phyloP scores from a whole-genome alignment of 2,329 filamentous ascomycete species.

The Xylaria sp. region DNA sequence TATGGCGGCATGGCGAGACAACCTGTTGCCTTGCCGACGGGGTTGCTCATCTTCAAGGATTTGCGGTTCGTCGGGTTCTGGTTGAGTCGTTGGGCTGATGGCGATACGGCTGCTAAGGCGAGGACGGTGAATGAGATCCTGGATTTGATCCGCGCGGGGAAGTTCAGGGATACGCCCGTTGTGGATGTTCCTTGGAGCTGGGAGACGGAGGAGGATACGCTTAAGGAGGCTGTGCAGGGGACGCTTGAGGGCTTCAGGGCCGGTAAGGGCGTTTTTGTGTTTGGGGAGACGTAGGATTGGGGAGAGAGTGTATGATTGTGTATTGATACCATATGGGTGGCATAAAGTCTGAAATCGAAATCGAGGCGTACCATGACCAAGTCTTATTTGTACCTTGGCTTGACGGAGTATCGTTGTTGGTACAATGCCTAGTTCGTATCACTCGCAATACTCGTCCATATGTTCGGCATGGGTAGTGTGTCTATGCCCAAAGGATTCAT shows the following conservation, averaged over 20 bases:
- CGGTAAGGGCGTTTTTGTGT: slow-evolving; percentile 92
- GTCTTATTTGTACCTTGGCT: no score
- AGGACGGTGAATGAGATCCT: slow-evolving; percentile 87
- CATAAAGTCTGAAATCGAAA: background rate
- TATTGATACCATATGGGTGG: background rate
- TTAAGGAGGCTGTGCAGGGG: slow-evolving; percentile 81
- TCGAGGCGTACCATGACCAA: background rate
- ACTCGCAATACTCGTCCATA: background rate
- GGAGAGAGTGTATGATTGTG: background rate
- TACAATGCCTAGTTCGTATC: background rate
- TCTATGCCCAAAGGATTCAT: background rate
- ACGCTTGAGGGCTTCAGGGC: slow-evolving; percentile 85
- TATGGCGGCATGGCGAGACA: slow-evolving; percentile 96
- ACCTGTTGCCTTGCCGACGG: slow-evolving; percentile 82
- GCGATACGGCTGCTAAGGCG: slow-evolving; percentile 76
- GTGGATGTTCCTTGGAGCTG: slow-evolving; percentile 84
- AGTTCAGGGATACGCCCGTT: slow-evolving; percentile 86
- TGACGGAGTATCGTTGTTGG: background rate
- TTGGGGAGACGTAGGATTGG: slow-evolving; percentile 64
- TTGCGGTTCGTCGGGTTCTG: slow-evolving; percentile 92
- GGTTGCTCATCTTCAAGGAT: slow-evolving; percentile 92
- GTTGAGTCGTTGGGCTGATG: slow-evolving; percentile 89
- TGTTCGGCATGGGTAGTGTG: background rate
- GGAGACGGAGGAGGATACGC: slow-evolving; percentile 75
- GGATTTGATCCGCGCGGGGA: slow-evolving; percentile 75